Percentiles rank a stretch among this genome's conserved stretches.
These are phyloP conservation scores for Lactarius pseudohatsudake DNA, from an alignment of 768 basidiomycete genomes.

Conservation along the genomic window DNA sequence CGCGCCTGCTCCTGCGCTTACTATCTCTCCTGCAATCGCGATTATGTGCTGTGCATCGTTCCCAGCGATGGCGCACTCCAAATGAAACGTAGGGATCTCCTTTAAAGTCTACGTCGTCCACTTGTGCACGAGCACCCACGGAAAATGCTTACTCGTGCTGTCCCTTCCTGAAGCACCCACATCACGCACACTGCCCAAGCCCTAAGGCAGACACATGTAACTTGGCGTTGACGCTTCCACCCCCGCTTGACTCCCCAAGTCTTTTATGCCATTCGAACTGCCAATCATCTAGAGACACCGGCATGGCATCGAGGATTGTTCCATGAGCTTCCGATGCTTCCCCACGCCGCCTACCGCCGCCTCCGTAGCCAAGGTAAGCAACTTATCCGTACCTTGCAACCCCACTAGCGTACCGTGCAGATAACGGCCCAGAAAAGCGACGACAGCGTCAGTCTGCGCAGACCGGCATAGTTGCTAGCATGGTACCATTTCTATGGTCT, in stretches of 20 bases:
- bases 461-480: not conserved
- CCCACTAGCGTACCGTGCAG: not conserved
- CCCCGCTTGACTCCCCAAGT: not conserved
- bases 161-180: not conserved
- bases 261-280: not conserved
- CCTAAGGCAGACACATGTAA: not conserved
- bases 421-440: not conserved
- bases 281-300: not conserved
- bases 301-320: no score
- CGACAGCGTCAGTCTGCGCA: not conserved
- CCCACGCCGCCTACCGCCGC: no score
- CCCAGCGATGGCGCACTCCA: no score
- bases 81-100: no score
- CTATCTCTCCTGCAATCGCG: no score
- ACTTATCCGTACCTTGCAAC: not conserved
- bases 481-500: not conserved
- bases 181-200: not conserved
- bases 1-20: no score
- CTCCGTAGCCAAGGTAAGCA: not conserved
- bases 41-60: no score
- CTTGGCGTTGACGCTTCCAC: not conserved
- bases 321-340: no score
- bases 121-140: not conserved
- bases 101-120: no score
- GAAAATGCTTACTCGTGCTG: not conserved